A percentile compares a stretch with the other conserved stretches of the same genome.
These are phyloP conservation scores for Tagetes erecta DNA, from an alignment of 129 eudicot species.

Conservation along the genomic window DNA sequence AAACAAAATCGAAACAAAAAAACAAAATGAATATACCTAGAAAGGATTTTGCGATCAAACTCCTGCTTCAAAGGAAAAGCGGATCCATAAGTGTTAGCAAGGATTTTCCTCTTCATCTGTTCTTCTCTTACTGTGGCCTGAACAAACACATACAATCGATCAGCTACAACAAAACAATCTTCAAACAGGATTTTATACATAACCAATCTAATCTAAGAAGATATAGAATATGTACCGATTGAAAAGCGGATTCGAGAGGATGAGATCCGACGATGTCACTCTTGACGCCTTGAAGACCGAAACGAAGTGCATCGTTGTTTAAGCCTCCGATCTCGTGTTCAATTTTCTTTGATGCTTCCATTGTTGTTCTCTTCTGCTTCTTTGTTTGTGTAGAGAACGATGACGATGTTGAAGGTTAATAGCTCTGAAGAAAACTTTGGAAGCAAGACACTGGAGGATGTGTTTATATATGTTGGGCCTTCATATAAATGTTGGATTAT, in stretches of 20 bases:
- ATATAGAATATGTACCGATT: constrained; percentile 39
- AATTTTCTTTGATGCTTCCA: constrained; percentile 61
- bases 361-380: not conserved
- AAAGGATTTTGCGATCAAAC: constrained; percentile 78
- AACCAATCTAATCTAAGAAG: not conserved
- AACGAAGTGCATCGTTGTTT: constrained; percentile 66
- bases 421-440: constrained; percentile 7
- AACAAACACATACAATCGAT: constrained; percentile 3
- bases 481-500: not conserved
- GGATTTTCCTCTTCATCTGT: constrained; percentile 69
- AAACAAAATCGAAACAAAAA: not conserved
- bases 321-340: constrained; percentile 73
- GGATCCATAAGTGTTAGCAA: constrained; percentile 77
- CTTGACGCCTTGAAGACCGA: constrained; percentile 79
- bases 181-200: not conserved
- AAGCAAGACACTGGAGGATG: constrained; percentile 17
- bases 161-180: not conserved
- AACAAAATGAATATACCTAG: constrained; percentile 45
- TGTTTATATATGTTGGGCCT: constrained; percentile 10
- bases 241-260: constrained; percentile 75
- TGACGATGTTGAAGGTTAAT: not conserved
- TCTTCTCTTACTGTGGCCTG: constrained; percentile 66
- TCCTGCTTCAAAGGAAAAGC: constrained; percentile 93
- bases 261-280: constrained; percentile 83
- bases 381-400: constrained; percentile 9